Conservation (phyloP, 2,329 filamentous ascomycete species). For the Paracorniculantispora psalliotae region DNA sequence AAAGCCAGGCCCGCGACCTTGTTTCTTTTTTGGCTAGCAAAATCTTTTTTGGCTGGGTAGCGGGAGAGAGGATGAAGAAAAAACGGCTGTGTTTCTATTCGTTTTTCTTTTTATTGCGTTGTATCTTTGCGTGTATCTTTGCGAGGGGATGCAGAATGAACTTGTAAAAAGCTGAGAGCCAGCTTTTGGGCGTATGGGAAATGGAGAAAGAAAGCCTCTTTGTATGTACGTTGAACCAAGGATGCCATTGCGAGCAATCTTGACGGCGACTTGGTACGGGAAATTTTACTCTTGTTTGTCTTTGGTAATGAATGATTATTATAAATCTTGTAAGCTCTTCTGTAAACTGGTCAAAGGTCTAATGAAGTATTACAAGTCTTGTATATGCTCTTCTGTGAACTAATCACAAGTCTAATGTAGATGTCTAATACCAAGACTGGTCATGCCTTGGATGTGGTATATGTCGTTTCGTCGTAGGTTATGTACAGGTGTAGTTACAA, state of each 20-base stretch:
- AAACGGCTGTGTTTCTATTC: too few relatives aligned
- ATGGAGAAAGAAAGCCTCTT: background rate
- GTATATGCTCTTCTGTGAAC: too few relatives aligned
- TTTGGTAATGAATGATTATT: constrained; percentile 7
- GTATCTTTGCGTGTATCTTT: background rate
- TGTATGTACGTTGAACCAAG: constrained; percentile 1
- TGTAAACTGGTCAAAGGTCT: too few relatives aligned
- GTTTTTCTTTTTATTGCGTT: too few relatives aligned
- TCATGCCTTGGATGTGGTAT: background rate
- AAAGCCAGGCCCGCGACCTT: background rate
- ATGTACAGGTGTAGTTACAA: background rate
- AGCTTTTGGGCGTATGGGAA: constrained; percentile 4
- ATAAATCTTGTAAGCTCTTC: too few relatives aligned
- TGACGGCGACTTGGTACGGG: background rate
- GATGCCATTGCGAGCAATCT: background rate
- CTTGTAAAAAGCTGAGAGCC: background rate
- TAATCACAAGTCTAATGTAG: too few relatives aligned
- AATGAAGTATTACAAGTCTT: too few relatives aligned
- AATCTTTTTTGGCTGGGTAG: constrained; percentile 6
- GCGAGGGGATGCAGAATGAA: background rate
- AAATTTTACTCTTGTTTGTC: background rate
- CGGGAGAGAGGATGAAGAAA: background rate
- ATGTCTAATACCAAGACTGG: too few relatives aligned
- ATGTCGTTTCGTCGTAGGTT: background rate
- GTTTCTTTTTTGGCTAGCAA: constrained; percentile 1